Evolutionary conservation across 208 protist genomes (phyloP), one percentile per base, ranked within the genome.

Genomic region (Acanthamoeba sp.): DNA sequence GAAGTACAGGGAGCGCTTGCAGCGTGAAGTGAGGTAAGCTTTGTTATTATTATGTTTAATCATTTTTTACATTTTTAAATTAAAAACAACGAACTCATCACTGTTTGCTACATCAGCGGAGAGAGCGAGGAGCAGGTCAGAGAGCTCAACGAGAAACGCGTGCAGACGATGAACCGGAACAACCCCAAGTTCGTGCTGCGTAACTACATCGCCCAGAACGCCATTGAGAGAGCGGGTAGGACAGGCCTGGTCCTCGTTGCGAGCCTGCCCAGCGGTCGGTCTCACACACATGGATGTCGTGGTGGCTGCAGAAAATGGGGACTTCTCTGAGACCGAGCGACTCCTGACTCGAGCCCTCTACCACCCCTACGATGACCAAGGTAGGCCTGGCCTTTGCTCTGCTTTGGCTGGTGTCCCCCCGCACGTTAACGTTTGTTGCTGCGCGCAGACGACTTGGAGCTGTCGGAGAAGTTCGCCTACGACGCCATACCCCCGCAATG

Each of bases 171-270:
- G 92, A 94, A 89, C 57, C 18, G 9, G 20, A 90, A 24, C 32
- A 94, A 94, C 42, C 92, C 92, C 40, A 85, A 89, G 66, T 89
- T 78, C 55, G 36, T 94, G 20, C 92, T 94, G 27, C 92, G 92
- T 24, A 94, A 94, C 66, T 89, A 90, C 34, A 85, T 94, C n/a
- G 76, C 78, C 40, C 92, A 94, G 48, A 45, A 71, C 29, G 92
- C 66, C 36, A 94, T 94, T n/a, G 92, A 94, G 36, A 38, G 29
- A 50, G 92, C 92, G 59, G 92, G 52, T 69, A 18, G 16, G 27
- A 64, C 9, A 64, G 22, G 27, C 2, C 22, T 64, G 57, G 4
- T 64, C 4, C 4, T 5, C 57, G 10, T 48, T 48, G 45, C 45
- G 12, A n/a, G 12, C 48, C 48, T 52, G 14, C 48, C 14, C n/a